phyloP scores from a whole-genome alignment of 805 yeast species.

The Osmozyma mogii region DNA sequence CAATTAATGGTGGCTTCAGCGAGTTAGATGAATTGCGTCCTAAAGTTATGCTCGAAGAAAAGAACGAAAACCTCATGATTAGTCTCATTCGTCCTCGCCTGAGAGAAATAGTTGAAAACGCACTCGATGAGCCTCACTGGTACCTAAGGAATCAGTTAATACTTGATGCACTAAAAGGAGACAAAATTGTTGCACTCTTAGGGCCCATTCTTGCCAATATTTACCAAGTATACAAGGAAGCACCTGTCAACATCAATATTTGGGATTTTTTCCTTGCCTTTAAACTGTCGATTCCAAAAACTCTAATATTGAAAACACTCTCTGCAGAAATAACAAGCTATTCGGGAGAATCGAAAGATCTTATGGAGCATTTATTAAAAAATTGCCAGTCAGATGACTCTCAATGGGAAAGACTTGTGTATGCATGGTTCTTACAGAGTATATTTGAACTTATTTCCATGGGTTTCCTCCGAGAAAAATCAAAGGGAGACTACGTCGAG shows the following conservation, averaged over 20 bases:
- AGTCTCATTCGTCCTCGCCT: conserved; percentile 29
- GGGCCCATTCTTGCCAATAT: conserved; percentile 48
- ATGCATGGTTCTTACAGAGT: conserved; percentile 70
- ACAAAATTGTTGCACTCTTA: no score
- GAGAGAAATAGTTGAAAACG: conserved; percentile 23
- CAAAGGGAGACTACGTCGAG: conserved; percentile 60
- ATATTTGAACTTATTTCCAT: conserved; percentile 61
- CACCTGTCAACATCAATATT: conserved; percentile 59
- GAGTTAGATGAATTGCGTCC: conserved; percentile 10
- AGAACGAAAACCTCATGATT: conserved; percentile 30
- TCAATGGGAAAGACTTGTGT: conserved; percentile 57
- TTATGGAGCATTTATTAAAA: no score
- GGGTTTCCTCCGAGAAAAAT: conserved; percentile 60
- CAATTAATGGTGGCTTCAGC: conserved; percentile 20
- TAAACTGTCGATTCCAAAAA: conserved; percentile 38
- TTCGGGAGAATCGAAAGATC: no score
- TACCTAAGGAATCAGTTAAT: conserved; percentile 14
- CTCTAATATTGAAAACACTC: no score
- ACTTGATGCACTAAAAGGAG: no score
- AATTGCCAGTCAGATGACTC: no score
- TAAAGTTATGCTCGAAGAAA: conserved; percentile 23
- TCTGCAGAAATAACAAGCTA: no score
- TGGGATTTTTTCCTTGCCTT: conserved; percentile 62
- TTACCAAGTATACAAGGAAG: conserved; percentile 70
- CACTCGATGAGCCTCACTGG: conserved; percentile 22